Evolutionary conservation across 352 stramenopile species (phyloP), one percentile per base, ranked within the genome.

Genomic region (Phytophthora europaea): DNA sequence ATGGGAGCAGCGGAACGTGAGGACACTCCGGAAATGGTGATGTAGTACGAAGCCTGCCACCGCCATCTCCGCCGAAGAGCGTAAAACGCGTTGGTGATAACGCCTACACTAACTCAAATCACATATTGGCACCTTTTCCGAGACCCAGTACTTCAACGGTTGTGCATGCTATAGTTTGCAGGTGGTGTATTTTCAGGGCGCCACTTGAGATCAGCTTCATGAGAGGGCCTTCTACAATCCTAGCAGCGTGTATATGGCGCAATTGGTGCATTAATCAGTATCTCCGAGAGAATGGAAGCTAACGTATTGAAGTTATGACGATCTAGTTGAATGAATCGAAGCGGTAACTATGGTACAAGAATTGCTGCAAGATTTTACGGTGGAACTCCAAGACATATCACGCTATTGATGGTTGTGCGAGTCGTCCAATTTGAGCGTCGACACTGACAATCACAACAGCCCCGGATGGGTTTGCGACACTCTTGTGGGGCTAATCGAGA

Each of bases 191-290:
- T 9, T 48, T 62, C 15, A 62, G 40, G 18, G 34, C 22, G 56
- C 56, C 56, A 10, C 38, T 62, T 5, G 54, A 61, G 31, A 61
- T 61, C 28, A 33, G 33, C 9, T 61, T 61, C 18, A 61, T 36
- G 50, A 16, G 54, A 0, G 54, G 50, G 50, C 50, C 50, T 56
- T 22, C 22, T 28, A 56, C 50, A 56, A 56, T 56, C 23, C 36
- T 56, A 22, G 50, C 50, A 12, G 50, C 50, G 18, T 56, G 50
- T 56, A 56, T 56, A 56, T 22, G 36, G 20, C 22, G 36, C 50
- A 52, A 56, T 4, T 38, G 50, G 20, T 36, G 50, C 50, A 56
- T 56, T 20, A 20, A 56, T 22, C 50, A 22, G 36, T 22, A 22
- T 10, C 16, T 56, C n/a, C 36, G 36, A 20, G 50, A 56, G 26